Evolutionary conservation across 305 asterid genomes (phyloP).

Genomic region (Coffea humblotiana): DNA sequence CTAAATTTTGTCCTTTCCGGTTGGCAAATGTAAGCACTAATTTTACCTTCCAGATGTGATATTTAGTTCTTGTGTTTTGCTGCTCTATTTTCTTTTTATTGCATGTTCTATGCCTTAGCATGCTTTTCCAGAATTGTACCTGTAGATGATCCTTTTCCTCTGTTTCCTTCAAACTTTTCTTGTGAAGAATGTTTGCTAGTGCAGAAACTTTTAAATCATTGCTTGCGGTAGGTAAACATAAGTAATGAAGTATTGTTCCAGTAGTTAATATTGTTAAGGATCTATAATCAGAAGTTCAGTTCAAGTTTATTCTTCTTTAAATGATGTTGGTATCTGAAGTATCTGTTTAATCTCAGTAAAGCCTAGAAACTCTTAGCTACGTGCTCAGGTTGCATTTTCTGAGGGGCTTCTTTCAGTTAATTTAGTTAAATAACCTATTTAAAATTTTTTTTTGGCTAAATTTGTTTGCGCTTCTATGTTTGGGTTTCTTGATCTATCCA

Average conservation of each 20-base stretch:
- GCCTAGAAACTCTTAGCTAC: not conserved
- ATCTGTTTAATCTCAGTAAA: not conserved
- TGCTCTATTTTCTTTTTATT: slow-evolving; percentile 16
- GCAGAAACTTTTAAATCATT: not conserved
- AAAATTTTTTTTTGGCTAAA: not conserved
- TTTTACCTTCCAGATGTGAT: slow-evolving; percentile 12
- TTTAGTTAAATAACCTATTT: not conserved
- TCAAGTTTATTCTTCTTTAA: not conserved
- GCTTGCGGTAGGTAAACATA: not conserved
- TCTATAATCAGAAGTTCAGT: not conserved
- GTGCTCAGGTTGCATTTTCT: not conserved
- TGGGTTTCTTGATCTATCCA: not conserved
- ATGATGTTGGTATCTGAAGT: not conserved
- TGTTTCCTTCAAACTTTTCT: not conserved
- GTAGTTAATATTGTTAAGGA: not conserved
- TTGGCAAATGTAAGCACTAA: slow-evolving; percentile 71
- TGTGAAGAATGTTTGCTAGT: not conserved
- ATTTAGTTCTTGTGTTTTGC: slow-evolving; percentile 16
- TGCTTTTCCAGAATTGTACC: not conserved
- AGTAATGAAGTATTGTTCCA: too few relatives aligned
- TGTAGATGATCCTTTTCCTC: not conserved
- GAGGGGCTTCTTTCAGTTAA: not conserved
- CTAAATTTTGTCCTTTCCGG: slow-evolving; percentile 94
- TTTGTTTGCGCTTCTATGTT: not conserved
- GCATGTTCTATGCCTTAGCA: not conserved